Evolutionary conservation across 148 eudicot genomes (phyloP).

Genomic region (Chenopodium quinoa): DNA sequence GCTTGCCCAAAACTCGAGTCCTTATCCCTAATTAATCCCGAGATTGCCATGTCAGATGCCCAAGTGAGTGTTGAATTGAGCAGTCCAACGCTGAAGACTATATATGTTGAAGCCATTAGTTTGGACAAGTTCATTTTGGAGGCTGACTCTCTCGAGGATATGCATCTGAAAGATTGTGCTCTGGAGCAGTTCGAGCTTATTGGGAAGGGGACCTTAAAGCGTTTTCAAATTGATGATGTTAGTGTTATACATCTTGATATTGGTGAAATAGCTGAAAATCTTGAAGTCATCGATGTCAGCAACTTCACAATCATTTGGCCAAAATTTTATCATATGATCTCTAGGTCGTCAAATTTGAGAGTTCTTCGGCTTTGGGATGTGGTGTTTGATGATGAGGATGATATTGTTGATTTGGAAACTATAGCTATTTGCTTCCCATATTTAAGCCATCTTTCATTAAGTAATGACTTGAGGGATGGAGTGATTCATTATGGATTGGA

Average conservation of each 20-base stretch:
- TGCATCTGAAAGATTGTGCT: constrained; percentile 86
- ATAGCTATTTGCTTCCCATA: constrained; percentile 67
- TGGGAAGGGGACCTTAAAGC: constrained; percentile 66
- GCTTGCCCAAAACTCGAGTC: constrained; percentile 74
- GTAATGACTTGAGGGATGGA: constrained; percentile 68
- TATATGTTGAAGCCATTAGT: constrained; percentile 74
- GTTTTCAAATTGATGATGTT: constrained; percentile 76
- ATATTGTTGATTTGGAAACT: constrained; percentile 77
- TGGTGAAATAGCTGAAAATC: constrained; percentile 69
- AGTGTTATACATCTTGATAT: constrained; percentile 90
- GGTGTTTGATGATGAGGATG: constrained; percentile 81
- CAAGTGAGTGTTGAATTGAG: constrained; percentile 65
- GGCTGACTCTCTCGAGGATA: constrained; percentile 72
- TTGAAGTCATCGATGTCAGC: constrained; percentile 80
- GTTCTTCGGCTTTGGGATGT: constrained; percentile 81
- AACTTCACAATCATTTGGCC: constrained; percentile 90
- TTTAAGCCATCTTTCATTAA: constrained; percentile 52
- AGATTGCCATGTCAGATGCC: constrained; percentile 78
- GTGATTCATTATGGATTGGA: constrained; percentile 60
- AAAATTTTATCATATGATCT: constrained; percentile 75
- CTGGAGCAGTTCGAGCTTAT: constrained; percentile 75
- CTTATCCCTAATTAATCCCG: constrained; percentile 54
- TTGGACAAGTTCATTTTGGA: constrained; percentile 82
- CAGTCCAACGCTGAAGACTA: constrained; percentile 62
- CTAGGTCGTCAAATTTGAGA: constrained; percentile 66